These are phyloP conservation scores for Penicillium coffeae DNA, from an alignment of 495 filamentous ascomycete genomes.

Conservation along the genomic window DNA sequence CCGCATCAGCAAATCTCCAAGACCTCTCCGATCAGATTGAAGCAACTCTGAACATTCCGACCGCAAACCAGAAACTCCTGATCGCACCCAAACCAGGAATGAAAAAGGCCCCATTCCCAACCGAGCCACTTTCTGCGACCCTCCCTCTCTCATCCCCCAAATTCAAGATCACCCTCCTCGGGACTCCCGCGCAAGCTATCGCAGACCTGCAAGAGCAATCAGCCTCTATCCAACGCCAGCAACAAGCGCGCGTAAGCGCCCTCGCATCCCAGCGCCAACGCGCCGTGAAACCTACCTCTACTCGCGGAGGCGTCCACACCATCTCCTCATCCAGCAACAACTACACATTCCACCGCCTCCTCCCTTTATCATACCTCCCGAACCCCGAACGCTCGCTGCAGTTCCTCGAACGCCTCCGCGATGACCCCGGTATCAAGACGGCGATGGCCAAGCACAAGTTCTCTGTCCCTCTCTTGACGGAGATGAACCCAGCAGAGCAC, in stretches of 20 bases:
- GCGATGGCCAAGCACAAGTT: conserved; percentile 82
- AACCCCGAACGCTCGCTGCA: conserved; percentile 58
- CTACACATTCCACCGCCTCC: conserved; percentile 79
- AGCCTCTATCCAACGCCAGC: conserved; percentile 33
- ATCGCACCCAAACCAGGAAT: conserved; percentile 65
- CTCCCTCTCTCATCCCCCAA: conserved; percentile 48
- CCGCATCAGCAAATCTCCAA: conserved; percentile 65
- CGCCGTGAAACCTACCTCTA: conserved; percentile 29
- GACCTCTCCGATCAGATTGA: conserved; percentile 60
- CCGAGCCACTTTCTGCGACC: conserved; percentile 21
- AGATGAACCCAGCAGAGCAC: conserved; percentile 88
- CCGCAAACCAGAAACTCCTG: conserved; percentile 71
- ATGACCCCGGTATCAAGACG: conserved; percentile 79
- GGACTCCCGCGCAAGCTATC: conserved; percentile 33
- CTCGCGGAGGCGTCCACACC: conserved; percentile 42
- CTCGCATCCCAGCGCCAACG: conserved; percentile 16
- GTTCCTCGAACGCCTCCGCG: conserved; percentile 74
- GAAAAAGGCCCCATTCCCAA: conserved; percentile 60
- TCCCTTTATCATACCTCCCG: conserved; percentile 76
- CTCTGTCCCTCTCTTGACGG: conserved; percentile 81
- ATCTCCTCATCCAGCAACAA: conserved; percentile 42
- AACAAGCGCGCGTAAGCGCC: conserved; percentile 36
- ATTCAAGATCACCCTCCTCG: conserved; percentile 43
- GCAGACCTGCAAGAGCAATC: conserved; percentile 37
- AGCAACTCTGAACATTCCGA: conserved; percentile 56